phyloP scores from a whole-genome alignment of 805 yeast genomes.

The Barnettozyma wickerhamii region DNA sequence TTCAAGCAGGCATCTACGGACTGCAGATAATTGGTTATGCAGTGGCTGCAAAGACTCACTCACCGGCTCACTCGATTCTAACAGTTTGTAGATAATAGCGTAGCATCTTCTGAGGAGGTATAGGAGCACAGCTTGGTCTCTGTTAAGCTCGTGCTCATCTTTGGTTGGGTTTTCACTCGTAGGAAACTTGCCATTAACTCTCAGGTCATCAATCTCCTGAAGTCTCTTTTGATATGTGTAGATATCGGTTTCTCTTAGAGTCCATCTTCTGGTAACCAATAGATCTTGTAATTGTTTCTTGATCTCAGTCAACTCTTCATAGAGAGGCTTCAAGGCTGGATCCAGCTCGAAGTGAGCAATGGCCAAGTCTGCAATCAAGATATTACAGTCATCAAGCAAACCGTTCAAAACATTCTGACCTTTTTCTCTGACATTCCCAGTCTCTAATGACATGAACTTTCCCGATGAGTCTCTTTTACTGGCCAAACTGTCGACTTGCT shows the following conservation, averaged over 20 bases:
- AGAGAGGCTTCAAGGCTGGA: slow-evolving; percentile 52
- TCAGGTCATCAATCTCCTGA: slow-evolving; percentile 65
- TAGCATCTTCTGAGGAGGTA: slow-evolving; percentile 87
- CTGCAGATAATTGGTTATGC: slow-evolving; percentile 90
- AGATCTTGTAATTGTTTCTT: slow-evolving; percentile 77
- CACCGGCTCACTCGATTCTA: slow-evolving; percentile 93
- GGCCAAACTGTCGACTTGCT: slow-evolving; percentile 40
- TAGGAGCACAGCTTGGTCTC: slow-evolving; percentile 59
- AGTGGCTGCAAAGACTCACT: slow-evolving; percentile 89
- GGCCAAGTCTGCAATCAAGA: slow-evolving; percentile 63
- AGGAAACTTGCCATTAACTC: slow-evolving; percentile 59
- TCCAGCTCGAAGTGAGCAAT: slow-evolving; percentile 41
- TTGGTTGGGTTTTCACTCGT: slow-evolving; percentile 9
- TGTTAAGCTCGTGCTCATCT: slow-evolving; percentile 24
- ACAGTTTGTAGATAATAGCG: slow-evolving; percentile 80
- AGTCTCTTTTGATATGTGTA: slow-evolving; percentile 75
- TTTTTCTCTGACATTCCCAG: slow-evolving; percentile 29
- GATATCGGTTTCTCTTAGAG: slow-evolving; percentile 91
- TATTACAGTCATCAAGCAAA: slow-evolving; percentile 77
- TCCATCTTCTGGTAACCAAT: slow-evolving; percentile 94
- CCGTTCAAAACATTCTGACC: slow-evolving; percentile 60
- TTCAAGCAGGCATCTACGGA: slow-evolving; percentile 83
- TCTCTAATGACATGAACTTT: slow-evolving; percentile 39
- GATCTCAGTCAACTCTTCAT: slow-evolving; percentile 57
- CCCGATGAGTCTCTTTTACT: slow-evolving; percentile 52